Evolutionary conservation across 2,329 filamentous ascomycete species (phyloP).

Genomic region (Blumeria graminis): DNA sequence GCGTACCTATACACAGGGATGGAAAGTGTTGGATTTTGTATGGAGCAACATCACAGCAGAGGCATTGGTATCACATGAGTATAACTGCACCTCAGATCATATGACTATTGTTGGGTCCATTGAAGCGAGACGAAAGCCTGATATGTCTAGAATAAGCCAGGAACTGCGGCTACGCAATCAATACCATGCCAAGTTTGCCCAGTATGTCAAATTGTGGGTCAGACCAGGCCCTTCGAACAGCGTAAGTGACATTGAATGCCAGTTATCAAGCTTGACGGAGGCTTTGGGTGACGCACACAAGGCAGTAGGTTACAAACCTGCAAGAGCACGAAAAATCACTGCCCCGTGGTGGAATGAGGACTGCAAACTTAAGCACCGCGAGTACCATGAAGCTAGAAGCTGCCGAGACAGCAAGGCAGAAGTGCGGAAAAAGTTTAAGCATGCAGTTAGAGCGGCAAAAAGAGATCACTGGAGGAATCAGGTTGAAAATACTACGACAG

Average conservation of each 20-base stretch:
- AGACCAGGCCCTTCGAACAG: neutral
- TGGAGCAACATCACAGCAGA: neutral
- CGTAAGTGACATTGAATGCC: neutral
- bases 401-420: neutral
- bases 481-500: no score
- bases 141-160: neutral
- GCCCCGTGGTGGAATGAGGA: neutral
- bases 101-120: neutral
- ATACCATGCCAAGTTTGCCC: neutral
- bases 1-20: neutral
- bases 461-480: neutral
- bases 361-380: neutral
- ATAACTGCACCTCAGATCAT: neutral
- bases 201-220: neutral
- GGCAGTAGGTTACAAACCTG: neutral
- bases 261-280: neutral
- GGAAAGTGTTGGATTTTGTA: neutral
- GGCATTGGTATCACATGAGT: neutral
- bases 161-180: neutral
- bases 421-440: neutral
- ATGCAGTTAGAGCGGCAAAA: neutral
- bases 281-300: neutral
- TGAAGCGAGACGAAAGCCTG: neutral
- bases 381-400: neutral
- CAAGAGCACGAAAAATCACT: neutral